Conservation (phyloP, 2,329 filamentous ascomycete species). For the Gnomoniopsis sp. region DNA sequence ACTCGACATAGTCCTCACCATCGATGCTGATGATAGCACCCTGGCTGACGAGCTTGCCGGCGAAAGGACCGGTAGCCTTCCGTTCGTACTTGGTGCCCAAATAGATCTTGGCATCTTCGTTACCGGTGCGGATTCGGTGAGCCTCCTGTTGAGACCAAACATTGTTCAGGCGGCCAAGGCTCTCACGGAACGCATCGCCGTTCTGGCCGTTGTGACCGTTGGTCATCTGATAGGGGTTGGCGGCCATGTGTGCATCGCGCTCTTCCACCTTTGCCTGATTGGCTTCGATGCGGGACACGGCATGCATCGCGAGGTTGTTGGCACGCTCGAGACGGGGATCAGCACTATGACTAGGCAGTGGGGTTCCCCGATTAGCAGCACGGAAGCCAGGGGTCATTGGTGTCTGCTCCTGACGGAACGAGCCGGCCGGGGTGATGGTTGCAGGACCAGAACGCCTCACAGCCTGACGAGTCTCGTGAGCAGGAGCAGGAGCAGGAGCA, state of each 20-base stretch:
- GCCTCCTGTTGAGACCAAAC: constrained; percentile 55
- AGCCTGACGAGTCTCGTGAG: constrained; percentile 41
- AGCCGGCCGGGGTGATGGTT: constrained; percentile 25
- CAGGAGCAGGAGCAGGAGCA: constrained; percentile 12
- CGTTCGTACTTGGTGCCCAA: constrained; percentile 61
- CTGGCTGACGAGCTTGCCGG: constrained; percentile 60
- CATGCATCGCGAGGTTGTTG: constrained; percentile 46
- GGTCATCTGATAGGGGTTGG: not conserved
- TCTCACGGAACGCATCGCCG: constrained; percentile 38
- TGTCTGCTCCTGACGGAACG: constrained; percentile 30
- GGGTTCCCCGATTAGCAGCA: constrained; percentile 30
- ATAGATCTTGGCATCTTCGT: constrained; percentile 55
- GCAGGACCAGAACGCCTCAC: constrained; percentile 31
- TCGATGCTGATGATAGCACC: constrained; percentile 62
- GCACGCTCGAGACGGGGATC: constrained; percentile 42
- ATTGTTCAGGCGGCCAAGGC: constrained; percentile 50
- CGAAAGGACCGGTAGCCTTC: constrained; percentile 57
- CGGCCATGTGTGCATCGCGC: constrained; percentile 33
- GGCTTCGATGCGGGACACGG: constrained; percentile 50
- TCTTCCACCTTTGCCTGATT: constrained; percentile 49
- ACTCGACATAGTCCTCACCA: constrained; percentile 65
- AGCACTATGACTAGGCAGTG: constrained; percentile 2
- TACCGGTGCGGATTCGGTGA: constrained; percentile 37
- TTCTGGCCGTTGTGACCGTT: constrained; percentile 4
- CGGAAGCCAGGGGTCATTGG: constrained; percentile 32